Percentiles rank a stretch among this genome's conserved stretches.
Conservation (phyloP, 441 rosid species). For the Codiaeum variegatum region DNA sequence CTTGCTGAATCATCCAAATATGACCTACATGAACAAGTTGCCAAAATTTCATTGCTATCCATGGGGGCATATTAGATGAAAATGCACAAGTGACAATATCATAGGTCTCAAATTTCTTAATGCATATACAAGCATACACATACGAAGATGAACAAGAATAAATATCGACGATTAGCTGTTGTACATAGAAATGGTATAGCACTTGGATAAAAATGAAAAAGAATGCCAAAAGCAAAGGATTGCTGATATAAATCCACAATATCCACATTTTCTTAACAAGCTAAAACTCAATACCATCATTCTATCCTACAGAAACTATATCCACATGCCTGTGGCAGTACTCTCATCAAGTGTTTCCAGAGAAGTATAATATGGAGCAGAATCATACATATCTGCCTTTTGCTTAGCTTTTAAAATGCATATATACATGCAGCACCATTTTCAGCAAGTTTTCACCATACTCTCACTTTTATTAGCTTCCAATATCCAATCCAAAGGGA, state of each 20-base stretch:
- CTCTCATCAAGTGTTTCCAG: too few species aligned
- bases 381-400: too few species aligned
- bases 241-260: not conserved
- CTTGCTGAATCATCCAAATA: constrained; percentile 43
- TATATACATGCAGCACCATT: too few species aligned
- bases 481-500: too few species aligned
- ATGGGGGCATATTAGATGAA: constrained; percentile 3
- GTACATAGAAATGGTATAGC: not conserved
- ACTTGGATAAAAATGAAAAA: not conserved
- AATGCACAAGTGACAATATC: constrained; percentile 1
- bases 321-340: not conserved
- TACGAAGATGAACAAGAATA: not conserved
- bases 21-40: constrained; percentile 34
- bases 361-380: too few species aligned
- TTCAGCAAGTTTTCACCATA: too few species aligned
- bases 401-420: too few species aligned
- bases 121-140: not conserved
- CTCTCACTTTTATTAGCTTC: too few species aligned
- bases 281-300: not conserved
- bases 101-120: not conserved
- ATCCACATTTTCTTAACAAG: not conserved
- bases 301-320: not conserved
- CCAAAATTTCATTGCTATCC: constrained; percentile 17
- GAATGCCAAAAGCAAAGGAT: not conserved
- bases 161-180: too few species aligned